Conservation (phyloP, 2,329 filamentous ascomycete species). For the Aspergillus alliaceus region DNA sequence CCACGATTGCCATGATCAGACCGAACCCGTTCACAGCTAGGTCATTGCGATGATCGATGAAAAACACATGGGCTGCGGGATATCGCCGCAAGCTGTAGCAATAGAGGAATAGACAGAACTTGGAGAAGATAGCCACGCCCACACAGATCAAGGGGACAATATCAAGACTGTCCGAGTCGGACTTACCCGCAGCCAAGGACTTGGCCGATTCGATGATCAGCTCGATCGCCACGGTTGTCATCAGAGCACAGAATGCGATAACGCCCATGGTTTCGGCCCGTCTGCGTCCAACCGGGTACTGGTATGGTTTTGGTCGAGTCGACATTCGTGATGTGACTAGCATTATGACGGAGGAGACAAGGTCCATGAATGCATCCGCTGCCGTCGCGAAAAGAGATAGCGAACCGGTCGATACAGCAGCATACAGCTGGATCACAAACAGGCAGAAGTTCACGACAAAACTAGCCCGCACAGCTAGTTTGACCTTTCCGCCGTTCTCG, state of each 20-base stretch:
- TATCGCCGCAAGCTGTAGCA: not conserved
- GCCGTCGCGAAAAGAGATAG: not conserved
- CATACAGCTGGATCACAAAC: not conserved
- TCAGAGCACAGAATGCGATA: slow-evolving; percentile 3
- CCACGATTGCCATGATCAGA: slow-evolving; percentile 1
- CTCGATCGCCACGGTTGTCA: slow-evolving; percentile 1
- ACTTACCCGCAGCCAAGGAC: not conserved
- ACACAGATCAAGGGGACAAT: not conserved
- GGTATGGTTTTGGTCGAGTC: not conserved
- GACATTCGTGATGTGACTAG: not conserved
- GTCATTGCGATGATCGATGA: slow-evolving; percentile 2
- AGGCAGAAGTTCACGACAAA: slow-evolving; percentile 2
- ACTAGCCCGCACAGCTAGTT: not conserved
- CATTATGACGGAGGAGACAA: slow-evolving; percentile 1
- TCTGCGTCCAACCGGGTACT: not conserved
- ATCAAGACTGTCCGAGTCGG: not conserved
- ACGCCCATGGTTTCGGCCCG: slow-evolving; percentile 1
- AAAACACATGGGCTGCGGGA: slow-evolving; percentile 1
- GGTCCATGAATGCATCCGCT: slow-evolving; percentile 1
- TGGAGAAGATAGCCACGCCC: not conserved
- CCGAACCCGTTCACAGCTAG: not conserved
- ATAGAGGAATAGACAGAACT: not conserved
- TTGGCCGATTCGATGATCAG: slow-evolving; percentile 3
- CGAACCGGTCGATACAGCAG: not conserved
- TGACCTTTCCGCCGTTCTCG: slow-evolving; percentile 1